A percentile compares a stretch with the other conserved stretches of the same genome.
Evolutionary conservation across 352 stramenopile genomes (phyloP).

Genomic region (Phytophthora melonis): DNA sequence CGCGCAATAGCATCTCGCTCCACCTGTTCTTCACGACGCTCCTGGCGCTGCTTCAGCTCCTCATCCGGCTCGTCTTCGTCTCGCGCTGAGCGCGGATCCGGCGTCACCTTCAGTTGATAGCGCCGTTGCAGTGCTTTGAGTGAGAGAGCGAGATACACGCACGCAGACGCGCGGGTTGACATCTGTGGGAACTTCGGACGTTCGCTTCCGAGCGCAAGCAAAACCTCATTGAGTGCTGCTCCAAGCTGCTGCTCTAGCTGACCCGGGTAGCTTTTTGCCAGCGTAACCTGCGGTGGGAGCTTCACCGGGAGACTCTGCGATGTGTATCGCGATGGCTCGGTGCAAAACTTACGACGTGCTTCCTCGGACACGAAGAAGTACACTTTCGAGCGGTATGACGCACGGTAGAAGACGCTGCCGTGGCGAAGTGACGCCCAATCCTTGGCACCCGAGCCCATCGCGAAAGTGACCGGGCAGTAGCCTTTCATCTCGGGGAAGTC

Average conservation of each 20-base stretch:
- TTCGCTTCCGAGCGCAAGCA: slow-evolving; percentile 60
- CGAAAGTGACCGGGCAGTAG: slow-evolving; percentile 80
- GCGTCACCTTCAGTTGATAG: slow-evolving; percentile 24
- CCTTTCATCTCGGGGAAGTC: slow-evolving; percentile 79
- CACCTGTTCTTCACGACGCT: slow-evolving; percentile 33
- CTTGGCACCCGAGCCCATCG: slow-evolving; percentile 51
- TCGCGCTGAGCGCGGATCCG: slow-evolving; percentile 25
- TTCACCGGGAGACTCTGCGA: slow-evolving; percentile 65
- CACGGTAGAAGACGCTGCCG: slow-evolving; percentile 68
- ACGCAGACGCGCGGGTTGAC: slow-evolving; percentile 49
- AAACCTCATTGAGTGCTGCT: slow-evolving; percentile 64
- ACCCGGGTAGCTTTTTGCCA: slow-evolving; percentile 63
- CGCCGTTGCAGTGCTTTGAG: slow-evolving; percentile 53
- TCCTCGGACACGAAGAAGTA: slow-evolving; percentile 71
- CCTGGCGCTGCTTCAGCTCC: slow-evolving; percentile 34
- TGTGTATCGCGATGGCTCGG: slow-evolving; percentile 52
- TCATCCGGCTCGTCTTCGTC: slow-evolving; percentile 37
- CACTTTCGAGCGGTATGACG: slow-evolving; percentile 63
- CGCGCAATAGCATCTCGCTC: slow-evolving; percentile 30
- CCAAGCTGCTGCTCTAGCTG: slow-evolving; percentile 73
- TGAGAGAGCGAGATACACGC: slow-evolving; percentile 64
- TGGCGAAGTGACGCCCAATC: slow-evolving; percentile 41
- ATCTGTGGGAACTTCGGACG: slow-evolving; percentile 71
- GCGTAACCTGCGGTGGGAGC: slow-evolving; percentile 62
- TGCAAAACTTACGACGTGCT: slow-evolving; percentile 56